A percentile compares a stretch with the other conserved stretches of the same genome.
These are phyloP conservation scores for Friedmanniomyces endolithicus DNA, from an alignment of 495 filamentous ascomycete species.

Conservation along the genomic window DNA sequence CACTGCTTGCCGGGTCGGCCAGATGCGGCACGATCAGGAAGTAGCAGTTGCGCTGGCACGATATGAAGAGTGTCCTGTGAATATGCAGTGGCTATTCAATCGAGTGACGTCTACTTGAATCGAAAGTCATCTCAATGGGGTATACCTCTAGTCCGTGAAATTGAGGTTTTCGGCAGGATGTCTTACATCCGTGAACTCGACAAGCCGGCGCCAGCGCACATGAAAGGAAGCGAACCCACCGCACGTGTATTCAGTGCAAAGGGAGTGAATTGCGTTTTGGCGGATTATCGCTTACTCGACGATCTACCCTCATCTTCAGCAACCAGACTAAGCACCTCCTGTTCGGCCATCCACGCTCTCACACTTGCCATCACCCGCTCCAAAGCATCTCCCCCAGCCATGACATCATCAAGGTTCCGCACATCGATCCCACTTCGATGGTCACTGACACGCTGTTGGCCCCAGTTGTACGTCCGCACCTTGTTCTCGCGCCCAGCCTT, in stretches of 20 bases:
- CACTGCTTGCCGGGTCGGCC: not conserved
- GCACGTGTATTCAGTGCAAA: no score
- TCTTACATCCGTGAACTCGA: no score
- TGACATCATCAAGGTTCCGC: conserved; percentile 68
- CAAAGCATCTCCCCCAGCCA: conserved; percentile 43
- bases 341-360: conserved; percentile 61
- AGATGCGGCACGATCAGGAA: not conserved
- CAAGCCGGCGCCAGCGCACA: no score
- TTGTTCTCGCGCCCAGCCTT: conserved; percentile 85
- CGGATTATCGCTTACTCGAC: not conserved
- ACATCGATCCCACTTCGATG: conserved; percentile 75
- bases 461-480: conserved; percentile 89
- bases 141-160: no score
- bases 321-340: conserved; percentile 59
- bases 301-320: conserved; percentile 33
- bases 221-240: no score
- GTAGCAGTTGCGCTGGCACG: not conserved
- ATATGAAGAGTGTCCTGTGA: no score
- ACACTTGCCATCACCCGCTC: conserved; percentile 74
- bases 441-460: conserved; percentile 86
- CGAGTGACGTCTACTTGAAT: no score
- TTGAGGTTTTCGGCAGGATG: no score
- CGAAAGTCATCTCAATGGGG: no score
- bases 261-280: not conserved
- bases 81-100: no score